Percentiles rank a stretch among this genome's conserved stretches.
Evolutionary conservation across 805 yeast species (phyloP).

Genomic region (Candida vartiovaarae): DNA sequence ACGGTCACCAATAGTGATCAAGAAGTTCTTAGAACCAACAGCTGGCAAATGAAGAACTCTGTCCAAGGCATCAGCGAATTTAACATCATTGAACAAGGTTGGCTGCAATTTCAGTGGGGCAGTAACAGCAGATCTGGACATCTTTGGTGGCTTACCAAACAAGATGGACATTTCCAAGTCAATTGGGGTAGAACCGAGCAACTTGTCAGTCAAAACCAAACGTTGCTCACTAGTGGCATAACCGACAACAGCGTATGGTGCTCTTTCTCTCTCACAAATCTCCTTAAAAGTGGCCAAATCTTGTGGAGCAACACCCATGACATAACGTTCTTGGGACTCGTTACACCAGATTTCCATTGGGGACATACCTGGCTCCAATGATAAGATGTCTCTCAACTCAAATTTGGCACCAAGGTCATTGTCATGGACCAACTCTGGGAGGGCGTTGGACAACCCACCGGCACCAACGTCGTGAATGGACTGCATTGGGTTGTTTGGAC

Average conservation of each 20-base stretch:
- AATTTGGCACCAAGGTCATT: slow-evolving; percentile 92
- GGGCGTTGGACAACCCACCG: slow-evolving; percentile 95
- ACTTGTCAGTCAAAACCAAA: slow-evolving; percentile 70
- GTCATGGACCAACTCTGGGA: slow-evolving; percentile 96
- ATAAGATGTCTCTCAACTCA: slow-evolving; percentile 83
- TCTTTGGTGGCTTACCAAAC: slow-evolving; percentile 96
- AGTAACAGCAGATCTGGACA: slow-evolving; percentile 70
- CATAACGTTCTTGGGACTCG: slow-evolving; percentile 98
- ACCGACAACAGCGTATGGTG: slow-evolving; percentile 95
- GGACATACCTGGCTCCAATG: slow-evolving; percentile 95
- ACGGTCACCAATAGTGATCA: slow-evolving; percentile 97
- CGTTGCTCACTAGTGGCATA: slow-evolving; percentile 83
- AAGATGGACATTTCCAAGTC: slow-evolving; percentile 92
- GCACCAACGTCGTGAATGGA: slow-evolving; percentile 99
- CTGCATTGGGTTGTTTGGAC: slow-evolving; percentile 73
- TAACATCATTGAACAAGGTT: slow-evolving; percentile 30
- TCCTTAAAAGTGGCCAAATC: slow-evolving; percentile 64
- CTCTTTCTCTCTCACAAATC: slow-evolving; percentile 91
- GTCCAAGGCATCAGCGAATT: slow-evolving; percentile 57
- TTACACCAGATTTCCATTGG: slow-evolving; percentile 99
- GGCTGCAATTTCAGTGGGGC: slow-evolving; percentile 44
- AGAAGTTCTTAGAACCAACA: slow-evolving; percentile 90
- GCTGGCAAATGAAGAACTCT: slow-evolving; percentile 87
- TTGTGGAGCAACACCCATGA: slow-evolving; percentile 79
- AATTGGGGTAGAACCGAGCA: slow-evolving; percentile 78